Evolutionary conservation across 148 eudicot species (phyloP), one percentile per base, ranked within the genome.

Genomic region (Rhododendron simsii): DNA sequence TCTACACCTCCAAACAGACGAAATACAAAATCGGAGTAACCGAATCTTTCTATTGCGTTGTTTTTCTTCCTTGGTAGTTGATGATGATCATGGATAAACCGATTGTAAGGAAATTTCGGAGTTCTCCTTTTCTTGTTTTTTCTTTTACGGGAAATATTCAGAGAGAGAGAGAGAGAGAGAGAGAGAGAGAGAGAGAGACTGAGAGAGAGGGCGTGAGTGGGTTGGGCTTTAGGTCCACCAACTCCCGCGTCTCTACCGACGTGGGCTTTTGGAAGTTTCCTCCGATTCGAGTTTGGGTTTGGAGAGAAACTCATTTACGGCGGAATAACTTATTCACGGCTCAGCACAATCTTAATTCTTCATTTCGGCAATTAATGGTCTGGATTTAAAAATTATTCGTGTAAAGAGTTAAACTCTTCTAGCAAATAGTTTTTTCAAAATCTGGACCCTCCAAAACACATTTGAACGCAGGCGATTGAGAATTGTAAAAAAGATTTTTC

Each of bases 11-110:
- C 80, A 61, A 15, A 26, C 14, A 63, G 65, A 44, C 20, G 45
- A 55, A 84, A 53, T 83, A 48, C 85, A 33, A 57, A 50, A 48
- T 81, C 47, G 69, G 71, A 14, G 6, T 2, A 39, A 50, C 30
- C 63, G 82, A 30, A 53, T 50, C 71, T 48, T 18, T 71, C 57
- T 78, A 28, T 53, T 84, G 86, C 86, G 86, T 84, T 73, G 16
- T 37, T 48, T 39, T 51, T 28, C 61, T 39, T 47, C 44, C 61
- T 21, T 3, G 1, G 37, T n/a, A 30, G 18, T 8, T 35, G 86
- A 30, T 12, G 48, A 74, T 81, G 84, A 81, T 81, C 35, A 37
- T 20, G 30, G 21, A 81, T 33, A 33, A 30, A 81, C 50, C 84
- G 35, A 53, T 81, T 55, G 47, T 39, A 21, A 45, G 37, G 44